Conservation (phyloP, 495 filamentous ascomycete species). For the Aspergillus asperescens region DNA sequence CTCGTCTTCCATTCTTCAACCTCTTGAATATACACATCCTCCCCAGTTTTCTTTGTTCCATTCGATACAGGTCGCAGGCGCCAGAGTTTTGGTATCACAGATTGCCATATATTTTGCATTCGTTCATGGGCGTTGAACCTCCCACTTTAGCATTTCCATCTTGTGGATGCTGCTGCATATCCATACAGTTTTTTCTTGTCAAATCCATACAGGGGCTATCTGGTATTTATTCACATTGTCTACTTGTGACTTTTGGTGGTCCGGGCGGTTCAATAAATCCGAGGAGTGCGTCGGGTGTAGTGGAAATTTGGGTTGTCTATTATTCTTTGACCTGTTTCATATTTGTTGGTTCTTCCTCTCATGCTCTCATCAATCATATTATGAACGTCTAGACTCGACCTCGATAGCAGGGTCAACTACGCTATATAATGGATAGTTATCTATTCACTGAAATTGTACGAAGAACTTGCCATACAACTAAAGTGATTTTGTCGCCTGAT, state of each 20-base stretch:
- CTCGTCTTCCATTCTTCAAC: background rate
- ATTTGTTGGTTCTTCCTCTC: background rate
- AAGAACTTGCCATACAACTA: too few species aligned
- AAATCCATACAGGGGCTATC: slow-evolving; percentile 11
- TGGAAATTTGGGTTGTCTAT: slow-evolving; percentile 6
- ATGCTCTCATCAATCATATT: background rate
- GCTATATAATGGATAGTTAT: background rate
- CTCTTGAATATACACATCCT: slow-evolving; percentile 20
- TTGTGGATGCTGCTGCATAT: slow-evolving; percentile 6
- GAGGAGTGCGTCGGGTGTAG: slow-evolving; percentile 8
- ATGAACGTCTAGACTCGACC: background rate
- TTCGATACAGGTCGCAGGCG: slow-evolving; percentile 33
- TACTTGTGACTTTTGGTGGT: slow-evolving; percentile 1
- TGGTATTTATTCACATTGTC: background rate
- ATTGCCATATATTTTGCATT: slow-evolving; percentile 17
- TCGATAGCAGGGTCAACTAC: background rate
- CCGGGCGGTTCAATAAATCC: background rate
- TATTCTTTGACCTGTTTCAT: background rate
- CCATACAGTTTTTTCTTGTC: background rate
- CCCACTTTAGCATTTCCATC: slow-evolving; percentile 9
- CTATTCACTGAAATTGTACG: background rate
- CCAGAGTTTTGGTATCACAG: slow-evolving; percentile 23
- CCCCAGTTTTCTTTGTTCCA: slow-evolving; percentile 12
- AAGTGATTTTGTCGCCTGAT: too few species aligned
- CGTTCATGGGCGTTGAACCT: slow-evolving; percentile 11